A percentile compares a stretch with the other conserved stretches of the same genome.
phyloP scores from a whole-genome alignment of 2,329 filamentous ascomycete genomes.

The Leptographium wingfieldii region DNA sequence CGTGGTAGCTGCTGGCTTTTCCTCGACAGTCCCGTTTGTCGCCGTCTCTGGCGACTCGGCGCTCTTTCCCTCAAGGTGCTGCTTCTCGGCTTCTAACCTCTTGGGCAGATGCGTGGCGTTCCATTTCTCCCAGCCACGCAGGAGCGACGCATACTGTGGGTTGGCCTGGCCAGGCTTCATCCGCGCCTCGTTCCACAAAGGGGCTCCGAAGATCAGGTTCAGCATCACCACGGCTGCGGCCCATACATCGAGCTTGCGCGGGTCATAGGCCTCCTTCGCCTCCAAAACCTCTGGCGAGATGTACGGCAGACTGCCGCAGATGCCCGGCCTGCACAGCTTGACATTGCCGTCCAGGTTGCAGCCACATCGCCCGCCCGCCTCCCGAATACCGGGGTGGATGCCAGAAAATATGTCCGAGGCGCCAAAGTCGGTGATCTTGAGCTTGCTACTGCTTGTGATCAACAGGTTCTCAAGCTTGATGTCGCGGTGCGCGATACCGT shows the following conservation, averaged over 20 bases:
- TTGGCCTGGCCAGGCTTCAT: slow-evolving; percentile 24
- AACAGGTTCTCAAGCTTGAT: slow-evolving; percentile 84
- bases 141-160: slow-evolving; percentile 51
- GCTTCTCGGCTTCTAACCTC: slow-evolving; percentile 15
- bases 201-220: slow-evolving; percentile 58
- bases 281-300: slow-evolving; percentile 74
- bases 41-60: slow-evolving; percentile 20
- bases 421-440: slow-evolving; percentile 89
- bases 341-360: slow-evolving; percentile 57
- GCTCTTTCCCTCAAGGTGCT: slow-evolving; percentile 53
- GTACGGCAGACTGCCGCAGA: slow-evolving; percentile 77
- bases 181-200: slow-evolving; percentile 62
- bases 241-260: slow-evolving; percentile 76
- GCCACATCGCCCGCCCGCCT: slow-evolving; percentile 61
- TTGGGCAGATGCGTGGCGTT: slow-evolving; percentile 35
- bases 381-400: slow-evolving; percentile 64
- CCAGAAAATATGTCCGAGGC: slow-evolving; percentile 78
- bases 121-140: slow-evolving; percentile 57
- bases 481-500: slow-evolving; percentile 82
- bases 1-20: neutral
- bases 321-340: slow-evolving; percentile 61
- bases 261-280: slow-evolving; percentile 54
- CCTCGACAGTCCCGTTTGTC: slow-evolving; percentile 2
- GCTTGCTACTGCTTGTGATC: slow-evolving; percentile 62
- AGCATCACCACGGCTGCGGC: slow-evolving; percentile 74